These are phyloP conservation scores for Sporisorium reilianum DNA, from an alignment of 1,284 basidiomycete genomes.

Conservation along the genomic window DNA sequence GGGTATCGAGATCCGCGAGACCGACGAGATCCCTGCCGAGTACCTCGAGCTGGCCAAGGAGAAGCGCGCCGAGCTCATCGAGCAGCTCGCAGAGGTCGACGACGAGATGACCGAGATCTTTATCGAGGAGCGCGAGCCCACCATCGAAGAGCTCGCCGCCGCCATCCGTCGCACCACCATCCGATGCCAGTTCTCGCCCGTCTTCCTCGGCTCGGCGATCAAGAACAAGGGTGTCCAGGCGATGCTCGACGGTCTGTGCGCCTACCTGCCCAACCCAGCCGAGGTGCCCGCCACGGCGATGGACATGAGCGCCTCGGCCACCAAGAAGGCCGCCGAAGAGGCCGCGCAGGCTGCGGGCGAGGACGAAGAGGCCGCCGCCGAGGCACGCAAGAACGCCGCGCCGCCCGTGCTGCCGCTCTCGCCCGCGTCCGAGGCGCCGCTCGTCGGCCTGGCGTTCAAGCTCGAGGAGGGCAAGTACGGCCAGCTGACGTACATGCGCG, in stretches of 20 bases:
- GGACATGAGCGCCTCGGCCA: conserved; percentile 78
- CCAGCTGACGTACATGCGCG: conserved; percentile 98
- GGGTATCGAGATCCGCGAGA: conserved; percentile 85
- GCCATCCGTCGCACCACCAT: conserved; percentile 92
- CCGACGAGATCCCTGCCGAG: conserved; percentile 86
- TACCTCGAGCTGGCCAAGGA: conserved; percentile 71
- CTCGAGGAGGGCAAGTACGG: conserved; percentile 97
- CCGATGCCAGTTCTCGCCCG: conserved; percentile 90
- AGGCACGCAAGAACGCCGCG: conserved; percentile 53
- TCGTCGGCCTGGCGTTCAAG: conserved; percentile 97
- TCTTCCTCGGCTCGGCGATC: conserved; percentile 96
- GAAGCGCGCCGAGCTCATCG: conserved; percentile 82
- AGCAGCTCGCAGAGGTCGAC: conserved; percentile 95
- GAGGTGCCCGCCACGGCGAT: conserved; percentile 85
- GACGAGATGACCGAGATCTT: conserved; percentile 92
- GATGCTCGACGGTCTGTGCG: conserved; percentile 91
- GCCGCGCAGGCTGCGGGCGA: conserved; percentile 50
- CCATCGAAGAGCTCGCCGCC: conserved; percentile 76
- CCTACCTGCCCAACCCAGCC: conserved; percentile 92
- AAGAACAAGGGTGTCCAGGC: conserved; percentile 98
- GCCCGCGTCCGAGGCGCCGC: conserved; percentile 76
- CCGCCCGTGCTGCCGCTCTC: conserved; percentile 60
- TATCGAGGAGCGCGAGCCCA: conserved; percentile 75
- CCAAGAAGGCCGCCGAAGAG: conserved; percentile 58
- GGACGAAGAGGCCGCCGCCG: conserved; percentile 52